phyloP scores from a whole-genome alignment of 1,284 basidiomycete species.

The Ustilago xerochloae region DNA sequence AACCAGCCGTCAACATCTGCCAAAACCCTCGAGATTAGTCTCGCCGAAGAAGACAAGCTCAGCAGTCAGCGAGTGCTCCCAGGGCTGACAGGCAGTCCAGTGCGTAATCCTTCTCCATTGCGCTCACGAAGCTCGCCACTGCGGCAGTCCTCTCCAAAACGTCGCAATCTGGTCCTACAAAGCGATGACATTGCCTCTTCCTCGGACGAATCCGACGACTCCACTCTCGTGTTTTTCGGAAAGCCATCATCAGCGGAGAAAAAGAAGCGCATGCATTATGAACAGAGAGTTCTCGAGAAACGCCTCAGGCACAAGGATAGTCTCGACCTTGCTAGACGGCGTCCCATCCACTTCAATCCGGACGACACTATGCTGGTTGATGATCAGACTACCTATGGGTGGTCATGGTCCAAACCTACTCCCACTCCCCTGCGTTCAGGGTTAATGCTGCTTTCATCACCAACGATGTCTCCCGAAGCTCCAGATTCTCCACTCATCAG shows the following conservation, averaged over 20 bases:
- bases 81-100: slow-evolving; percentile 5
- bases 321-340: slow-evolving; percentile 38
- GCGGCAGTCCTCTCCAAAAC: slow-evolving; percentile 11
- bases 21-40: slow-evolving; percentile 22
- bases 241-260: slow-evolving; percentile 46
- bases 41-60: slow-evolving; percentile 9
- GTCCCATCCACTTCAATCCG: slow-evolving; percentile 48
- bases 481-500: slow-evolving; percentile 16
- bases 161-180: slow-evolving; percentile 2
- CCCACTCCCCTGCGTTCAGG: slow-evolving; percentile 10
- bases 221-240: slow-evolving; percentile 48
- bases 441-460: slow-evolving; percentile 9
- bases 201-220: slow-evolving; percentile 41
- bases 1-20: slow-evolving; percentile 27
- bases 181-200: slow-evolving; percentile 26
- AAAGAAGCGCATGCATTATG: slow-evolving; percentile 49
- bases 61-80: slow-evolving; percentile 1
- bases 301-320: slow-evolving; percentile 50
- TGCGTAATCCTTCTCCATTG: slow-evolving; percentile 19
- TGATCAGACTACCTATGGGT: slow-evolving; percentile 14
- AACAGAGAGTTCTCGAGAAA: slow-evolving; percentile 40
- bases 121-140: slow-evolving; percentile 23
- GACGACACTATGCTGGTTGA: slow-evolving; percentile 51
- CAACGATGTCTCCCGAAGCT: background rate
- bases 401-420: slow-evolving; percentile 26